Evolutionary conservation across 768 basidiomycete species (phyloP).

Genomic region (Suillus clintonianus): DNA sequence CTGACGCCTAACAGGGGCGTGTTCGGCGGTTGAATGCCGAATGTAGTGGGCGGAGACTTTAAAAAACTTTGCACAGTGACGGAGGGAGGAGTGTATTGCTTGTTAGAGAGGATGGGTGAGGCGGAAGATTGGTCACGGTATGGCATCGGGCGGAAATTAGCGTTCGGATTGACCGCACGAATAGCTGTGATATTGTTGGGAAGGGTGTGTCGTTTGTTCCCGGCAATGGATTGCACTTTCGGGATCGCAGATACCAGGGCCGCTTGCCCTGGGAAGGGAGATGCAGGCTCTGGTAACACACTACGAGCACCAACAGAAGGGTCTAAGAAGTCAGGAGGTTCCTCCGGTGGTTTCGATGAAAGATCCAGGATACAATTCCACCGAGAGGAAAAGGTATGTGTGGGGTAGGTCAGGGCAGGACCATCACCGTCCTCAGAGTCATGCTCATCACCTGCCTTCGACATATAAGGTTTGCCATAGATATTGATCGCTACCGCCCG

Average conservation of each 20-base stretch:
- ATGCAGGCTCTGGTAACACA: conserved; percentile 73
- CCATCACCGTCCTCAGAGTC: conserved; percentile 16
- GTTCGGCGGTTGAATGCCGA: conserved; percentile 35
- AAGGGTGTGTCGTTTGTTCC: conserved; percentile 60
- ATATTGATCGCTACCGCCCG: conserved; percentile 81
- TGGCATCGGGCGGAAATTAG: conserved; percentile 22
- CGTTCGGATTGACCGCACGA: conserved; percentile 25
- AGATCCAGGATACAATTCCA: conserved; percentile 93
- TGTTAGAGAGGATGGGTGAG: conserved; percentile 8
- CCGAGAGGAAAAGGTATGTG: conserved; percentile 73
- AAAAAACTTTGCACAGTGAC: conserved; percentile 34
- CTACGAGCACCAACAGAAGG: conserved; percentile 24
- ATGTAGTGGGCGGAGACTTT: conserved; percentile 28
- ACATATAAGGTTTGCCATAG: conserved; percentile 66
- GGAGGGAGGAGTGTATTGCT: conserved; percentile 36
- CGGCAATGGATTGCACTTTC: conserved; percentile 43
- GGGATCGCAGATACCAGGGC: conserved; percentile 22
- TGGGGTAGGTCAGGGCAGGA: conserved; percentile 51
- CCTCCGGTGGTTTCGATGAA: conserved; percentile 34
- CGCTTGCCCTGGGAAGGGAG: conserved; percentile 65
- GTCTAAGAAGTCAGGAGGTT: conserved; percentile 18
- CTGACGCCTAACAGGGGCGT: conserved; percentile 21
- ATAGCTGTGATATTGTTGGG: conserved; percentile 36
- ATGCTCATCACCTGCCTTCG: conserved; percentile 19
- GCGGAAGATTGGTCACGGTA: conserved; percentile 26